Conservation (phyloP, 1,284 basidiomycete species). For the Marasmius tenuissimus region DNA sequence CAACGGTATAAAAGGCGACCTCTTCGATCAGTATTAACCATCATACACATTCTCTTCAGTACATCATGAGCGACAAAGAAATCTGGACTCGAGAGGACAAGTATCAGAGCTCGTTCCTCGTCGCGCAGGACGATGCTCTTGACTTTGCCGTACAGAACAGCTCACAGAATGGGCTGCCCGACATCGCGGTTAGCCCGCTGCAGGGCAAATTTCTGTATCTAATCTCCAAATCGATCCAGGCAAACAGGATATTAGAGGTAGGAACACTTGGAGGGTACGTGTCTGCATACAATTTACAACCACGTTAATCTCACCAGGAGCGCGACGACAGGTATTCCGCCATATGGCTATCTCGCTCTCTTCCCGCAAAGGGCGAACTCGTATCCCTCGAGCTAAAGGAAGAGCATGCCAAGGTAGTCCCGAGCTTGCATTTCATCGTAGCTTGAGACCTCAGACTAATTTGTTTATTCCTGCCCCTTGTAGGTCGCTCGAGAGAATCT, state of each 20-base stretch:
- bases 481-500: constrained; percentile 57
- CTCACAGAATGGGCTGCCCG: constrained; percentile 42
- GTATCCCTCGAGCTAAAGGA: constrained; percentile 49
- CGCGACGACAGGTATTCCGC: constrained; percentile 49
- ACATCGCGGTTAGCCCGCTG: constrained; percentile 53
- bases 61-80: not conserved
- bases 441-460: not conserved
- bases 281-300: not conserved
- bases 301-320: not conserved
- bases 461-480: not conserved
- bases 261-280: constrained; percentile 63
- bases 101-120: constrained; percentile 59
- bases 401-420: constrained; percentile 45
- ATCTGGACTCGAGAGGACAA: constrained; percentile 3
- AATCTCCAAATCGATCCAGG: constrained; percentile 44
- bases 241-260: constrained; percentile 57
- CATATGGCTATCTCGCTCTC: constrained; percentile 56
- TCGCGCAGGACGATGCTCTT: constrained; percentile 42
- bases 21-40: no score
- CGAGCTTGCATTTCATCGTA: not conserved
- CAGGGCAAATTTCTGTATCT: constrained; percentile 61
- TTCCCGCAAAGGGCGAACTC: constrained; percentile 54
- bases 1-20: no score
- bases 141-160: constrained; percentile 43
- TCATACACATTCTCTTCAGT: not conserved